These are phyloP conservation scores for Botryosphaeria dothidea DNA, from an alignment of 2,329 filamentous ascomycete species.

Conservation along the genomic window DNA sequence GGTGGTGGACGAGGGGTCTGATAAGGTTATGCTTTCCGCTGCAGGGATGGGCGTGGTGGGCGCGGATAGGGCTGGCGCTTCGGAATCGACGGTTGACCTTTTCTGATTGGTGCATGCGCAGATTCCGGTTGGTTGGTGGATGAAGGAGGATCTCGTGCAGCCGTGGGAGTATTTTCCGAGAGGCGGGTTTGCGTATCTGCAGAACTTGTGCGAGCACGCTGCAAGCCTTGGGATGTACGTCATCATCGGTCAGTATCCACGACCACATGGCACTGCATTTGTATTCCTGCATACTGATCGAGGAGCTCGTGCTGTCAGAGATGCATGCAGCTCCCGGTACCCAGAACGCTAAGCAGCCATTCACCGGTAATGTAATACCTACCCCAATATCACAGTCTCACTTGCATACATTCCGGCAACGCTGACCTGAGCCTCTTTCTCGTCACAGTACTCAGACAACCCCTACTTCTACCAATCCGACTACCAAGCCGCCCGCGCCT, in stretches of 20 bases:
- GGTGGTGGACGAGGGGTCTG: neutral
- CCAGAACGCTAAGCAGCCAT: conserved; percentile 48
- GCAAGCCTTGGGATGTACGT: conserved; percentile 54
- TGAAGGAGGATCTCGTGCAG: conserved; percentile 51
- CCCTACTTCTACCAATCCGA: conserved; percentile 57
- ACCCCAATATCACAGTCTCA: neutral
- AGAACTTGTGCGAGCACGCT: conserved; percentile 50
- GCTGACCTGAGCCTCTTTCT: neutral
- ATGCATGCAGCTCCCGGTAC: conserved; percentile 53
- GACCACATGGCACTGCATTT: neutral
- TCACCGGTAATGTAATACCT: conserved; percentile 45
- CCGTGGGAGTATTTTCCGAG: conserved; percentile 54
- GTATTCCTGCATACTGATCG: neutral
- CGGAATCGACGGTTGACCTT: neutral
- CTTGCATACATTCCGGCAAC: too few species aligned
- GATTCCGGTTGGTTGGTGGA: conserved; percentile 59
- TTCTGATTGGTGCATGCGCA: neutral
- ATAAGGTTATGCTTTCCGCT: neutral
- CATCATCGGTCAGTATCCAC: conserved; percentile 39
- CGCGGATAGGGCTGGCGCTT: neutral
- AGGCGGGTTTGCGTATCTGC: conserved; percentile 22
- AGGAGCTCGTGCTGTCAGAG: neutral
- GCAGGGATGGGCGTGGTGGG: neutral
- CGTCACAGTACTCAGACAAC: conserved; percentile 32
- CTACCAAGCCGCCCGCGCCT: conserved; percentile 58